These are phyloP conservation scores for Talaromyces albobiverticillius DNA, from an alignment of 2,329 filamentous ascomycete genomes.

Conservation along the genomic window DNA sequence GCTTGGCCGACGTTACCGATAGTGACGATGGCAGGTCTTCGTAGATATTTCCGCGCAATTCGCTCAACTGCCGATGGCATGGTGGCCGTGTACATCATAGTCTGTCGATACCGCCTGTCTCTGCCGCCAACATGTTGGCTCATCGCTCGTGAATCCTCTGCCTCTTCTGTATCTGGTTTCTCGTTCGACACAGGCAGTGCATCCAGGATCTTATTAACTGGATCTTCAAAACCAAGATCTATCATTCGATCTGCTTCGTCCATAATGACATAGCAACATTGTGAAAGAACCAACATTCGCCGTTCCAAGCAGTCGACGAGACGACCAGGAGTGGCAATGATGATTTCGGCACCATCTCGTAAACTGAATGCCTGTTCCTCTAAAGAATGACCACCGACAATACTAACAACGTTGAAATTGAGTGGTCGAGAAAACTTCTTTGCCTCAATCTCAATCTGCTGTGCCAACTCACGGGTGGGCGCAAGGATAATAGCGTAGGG, in stretches of 20 bases:
- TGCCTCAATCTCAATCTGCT: conserved; percentile 94
- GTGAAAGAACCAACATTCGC: conserved; percentile 83
- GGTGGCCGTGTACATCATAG: conserved; percentile 99
- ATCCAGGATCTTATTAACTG: conserved; percentile 95
- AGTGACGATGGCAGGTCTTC: conserved; percentile 86
- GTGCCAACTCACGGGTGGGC: conserved; percentile 92
- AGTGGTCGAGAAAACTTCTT: conserved; percentile 87
- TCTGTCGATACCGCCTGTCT: conserved; percentile 79
- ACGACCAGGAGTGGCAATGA: conserved; percentile 97
- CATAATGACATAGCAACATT: conserved; percentile 99
- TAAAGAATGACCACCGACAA: conserved; percentile 94
- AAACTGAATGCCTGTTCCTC: conserved; percentile 91
- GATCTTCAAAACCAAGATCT: conserved; percentile 95
- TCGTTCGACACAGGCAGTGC: conserved; percentile 89
- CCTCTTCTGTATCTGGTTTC: conserved; percentile 90
- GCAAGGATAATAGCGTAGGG: conserved; percentile 97
- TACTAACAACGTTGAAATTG: conserved; percentile 91
- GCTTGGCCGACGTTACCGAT: conserved; percentile 95
- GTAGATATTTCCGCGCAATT: conserved; percentile 95
- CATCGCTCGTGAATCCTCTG: conserved; percentile 85
- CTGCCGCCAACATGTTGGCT: conserved; percentile 69
- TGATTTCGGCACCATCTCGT: conserved; percentile 90
- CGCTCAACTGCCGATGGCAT: conserved; percentile 92
- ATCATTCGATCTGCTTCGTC: conserved; percentile 99
- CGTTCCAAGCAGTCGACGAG: conserved; percentile 96